These are phyloP conservation scores for Helenozyma rhizophorensis DNA, from an alignment of 805 yeast species.

Conservation along the genomic window DNA sequence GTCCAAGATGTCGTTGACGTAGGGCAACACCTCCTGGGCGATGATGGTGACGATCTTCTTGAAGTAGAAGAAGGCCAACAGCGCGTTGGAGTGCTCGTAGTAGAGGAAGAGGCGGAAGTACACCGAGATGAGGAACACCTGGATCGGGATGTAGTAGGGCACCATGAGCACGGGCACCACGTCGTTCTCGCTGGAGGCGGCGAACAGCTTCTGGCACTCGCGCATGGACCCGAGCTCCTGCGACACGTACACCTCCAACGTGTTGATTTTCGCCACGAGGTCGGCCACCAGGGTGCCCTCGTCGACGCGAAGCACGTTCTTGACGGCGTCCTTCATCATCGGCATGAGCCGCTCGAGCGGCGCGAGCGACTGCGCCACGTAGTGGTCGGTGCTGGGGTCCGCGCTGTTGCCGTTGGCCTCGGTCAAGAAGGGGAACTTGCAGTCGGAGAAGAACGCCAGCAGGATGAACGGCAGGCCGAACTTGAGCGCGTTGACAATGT, in stretches of 20 bases:
- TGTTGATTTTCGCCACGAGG: slow-evolving; percentile 8
- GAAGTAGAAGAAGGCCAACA: slow-evolving; percentile 12
- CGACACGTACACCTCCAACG: slow-evolving; percentile 6
- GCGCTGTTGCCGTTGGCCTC: slow-evolving; percentile 4
- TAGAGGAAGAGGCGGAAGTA: slow-evolving; percentile 13
- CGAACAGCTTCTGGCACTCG: slow-evolving; percentile 2
- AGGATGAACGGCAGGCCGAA: slow-evolving; percentile 11
- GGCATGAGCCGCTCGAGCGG: slow-evolving; percentile 4
- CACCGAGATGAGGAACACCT: slow-evolving; percentile 7
- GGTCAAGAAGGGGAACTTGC: slow-evolving; percentile 6
- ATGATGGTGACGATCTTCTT: slow-evolving; percentile 10
- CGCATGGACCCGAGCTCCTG: slow-evolving; percentile 3
- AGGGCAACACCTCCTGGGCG: slow-evolving; percentile 11
- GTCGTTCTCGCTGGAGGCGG: slow-evolving; percentile 1
- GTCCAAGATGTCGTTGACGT: slow-evolving; percentile 6
- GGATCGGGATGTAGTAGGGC: slow-evolving; percentile 7
- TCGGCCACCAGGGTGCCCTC: slow-evolving; percentile 2
- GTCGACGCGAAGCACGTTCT: slow-evolving; percentile 3
- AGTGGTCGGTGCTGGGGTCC: slow-evolving; percentile 4
- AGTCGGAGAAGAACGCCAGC: slow-evolving; percentile 7
- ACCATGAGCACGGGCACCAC: slow-evolving; percentile 2
- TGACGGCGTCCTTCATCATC: slow-evolving; percentile 3
- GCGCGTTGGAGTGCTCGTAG: slow-evolving; percentile 8
- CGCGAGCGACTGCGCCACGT: slow-evolving; percentile 1
- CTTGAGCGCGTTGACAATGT: slow-evolving; percentile 9